Percentiles rank a stretch among this genome's conserved stretches.
Evolutionary conservation across 768 basidiomycete genomes (phyloP).

Genomic region (Cystofilobasidium ferigula): DNA sequence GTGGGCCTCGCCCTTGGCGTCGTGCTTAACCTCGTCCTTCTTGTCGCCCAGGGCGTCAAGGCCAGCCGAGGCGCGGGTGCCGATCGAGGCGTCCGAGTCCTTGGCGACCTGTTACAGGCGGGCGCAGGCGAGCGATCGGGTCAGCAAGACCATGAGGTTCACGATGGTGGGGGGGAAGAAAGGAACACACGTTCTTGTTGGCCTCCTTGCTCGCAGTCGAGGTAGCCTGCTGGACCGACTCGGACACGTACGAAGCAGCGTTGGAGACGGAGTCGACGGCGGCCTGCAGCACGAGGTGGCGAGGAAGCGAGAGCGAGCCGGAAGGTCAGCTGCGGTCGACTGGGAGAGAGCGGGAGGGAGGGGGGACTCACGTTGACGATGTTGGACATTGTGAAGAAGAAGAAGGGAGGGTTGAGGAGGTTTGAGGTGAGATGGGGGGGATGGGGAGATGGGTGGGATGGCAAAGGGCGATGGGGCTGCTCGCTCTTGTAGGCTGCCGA

Average conservation of each 20-base stretch:
- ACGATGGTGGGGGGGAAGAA: not conserved
- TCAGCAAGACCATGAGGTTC: not conserved
- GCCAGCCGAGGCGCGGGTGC: constrained; percentile 19
- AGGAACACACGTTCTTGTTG: constrained; percentile 13
- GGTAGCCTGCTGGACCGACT: constrained; percentile 2
- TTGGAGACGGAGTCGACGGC: not conserved
- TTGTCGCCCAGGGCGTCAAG: constrained; percentile 24
- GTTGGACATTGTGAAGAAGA: constrained; percentile 8
- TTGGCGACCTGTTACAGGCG: not conserved
- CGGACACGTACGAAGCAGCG: constrained; percentile 17
- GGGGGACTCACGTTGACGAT: not conserved
- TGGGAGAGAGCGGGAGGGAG: not conserved
- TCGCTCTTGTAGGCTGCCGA: no score
- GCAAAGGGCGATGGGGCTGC: not conserved
- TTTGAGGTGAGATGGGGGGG: not conserved
- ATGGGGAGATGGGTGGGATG: not conserved
- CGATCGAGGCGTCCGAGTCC: constrained; percentile 20
- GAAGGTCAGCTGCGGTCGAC: not conserved
- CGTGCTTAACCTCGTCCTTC: constrained; percentile 11
- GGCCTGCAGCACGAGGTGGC: not conserved
- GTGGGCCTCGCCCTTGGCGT: constrained; percentile 14
- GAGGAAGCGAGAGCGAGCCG: not conserved
- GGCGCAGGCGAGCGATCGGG: not conserved
- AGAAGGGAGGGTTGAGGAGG: no score
- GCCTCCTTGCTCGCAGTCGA: constrained; percentile 15